phyloP scores from a whole-genome alignment of 306 rosid genomes.

The Rosa persica region DNA sequence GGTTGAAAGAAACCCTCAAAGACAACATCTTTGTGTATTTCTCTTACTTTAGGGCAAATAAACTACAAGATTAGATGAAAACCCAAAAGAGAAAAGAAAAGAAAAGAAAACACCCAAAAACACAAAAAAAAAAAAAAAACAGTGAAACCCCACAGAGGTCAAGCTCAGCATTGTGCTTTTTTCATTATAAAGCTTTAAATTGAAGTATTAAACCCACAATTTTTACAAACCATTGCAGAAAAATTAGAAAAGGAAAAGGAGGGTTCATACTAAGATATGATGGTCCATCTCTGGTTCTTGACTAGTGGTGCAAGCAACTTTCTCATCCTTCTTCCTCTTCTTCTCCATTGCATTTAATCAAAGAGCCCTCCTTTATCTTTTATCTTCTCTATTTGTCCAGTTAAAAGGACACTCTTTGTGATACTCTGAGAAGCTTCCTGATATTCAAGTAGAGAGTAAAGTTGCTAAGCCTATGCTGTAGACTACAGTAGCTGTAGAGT shows the following conservation, averaged over 20 bases:
- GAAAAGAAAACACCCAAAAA: neutral
- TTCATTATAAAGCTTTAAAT: neutral
- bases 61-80: neutral
- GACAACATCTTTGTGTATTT: neutral
- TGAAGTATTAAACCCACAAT: slow-evolving; percentile 8
- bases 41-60: neutral
- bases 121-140: neutral
- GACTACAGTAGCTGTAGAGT: neutral
- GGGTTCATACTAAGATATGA: slow-evolving; percentile 26
- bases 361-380: neutral
- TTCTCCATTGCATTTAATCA: slow-evolving; percentile 32
- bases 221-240: slow-evolving; percentile 7
- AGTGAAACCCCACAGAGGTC: neutral
- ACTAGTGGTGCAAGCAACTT: slow-evolving; percentile 19
- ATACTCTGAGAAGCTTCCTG: neutral
- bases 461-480: neutral
- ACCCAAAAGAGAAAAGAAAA: slow-evolving; percentile 7
- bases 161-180: slow-evolving; percentile 1
- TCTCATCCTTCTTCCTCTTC: slow-evolving; percentile 29
- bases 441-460: neutral
- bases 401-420: neutral
- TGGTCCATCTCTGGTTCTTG: slow-evolving; percentile 30
- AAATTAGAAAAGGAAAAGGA: neutral
- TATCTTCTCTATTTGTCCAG: neutral
- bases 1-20: neutral